Percentiles rank a stretch among this genome's conserved stretches.
Conservation (phyloP, 768 basidiomycete genomes). For the Holtermannia corniformis region DNA sequence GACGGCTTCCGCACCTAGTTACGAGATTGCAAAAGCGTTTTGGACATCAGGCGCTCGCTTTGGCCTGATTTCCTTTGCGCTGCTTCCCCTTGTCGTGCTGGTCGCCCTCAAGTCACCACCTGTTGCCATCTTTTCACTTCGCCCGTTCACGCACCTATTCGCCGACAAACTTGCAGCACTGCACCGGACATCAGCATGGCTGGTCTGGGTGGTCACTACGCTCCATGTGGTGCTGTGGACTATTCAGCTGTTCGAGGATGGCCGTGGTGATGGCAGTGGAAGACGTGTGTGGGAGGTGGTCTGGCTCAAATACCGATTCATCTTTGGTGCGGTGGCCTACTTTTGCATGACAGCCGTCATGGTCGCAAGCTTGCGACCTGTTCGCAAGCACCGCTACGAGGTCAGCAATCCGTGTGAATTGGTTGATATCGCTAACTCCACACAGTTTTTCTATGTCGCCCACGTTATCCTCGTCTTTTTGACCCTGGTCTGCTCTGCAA, state of each 20-base stretch:
- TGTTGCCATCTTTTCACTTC: slow-evolving; percentile 60
- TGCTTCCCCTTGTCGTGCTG: slow-evolving; percentile 60
- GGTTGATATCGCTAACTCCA: slow-evolving; percentile 48
- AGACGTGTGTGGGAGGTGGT: slow-evolving; percentile 45
- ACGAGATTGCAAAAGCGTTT: slow-evolving; percentile 57
- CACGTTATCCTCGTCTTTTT: slow-evolving; percentile 58
- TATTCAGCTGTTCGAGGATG: slow-evolving; percentile 54
- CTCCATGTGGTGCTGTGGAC: slow-evolving; percentile 62
- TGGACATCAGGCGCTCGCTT: slow-evolving; percentile 63
- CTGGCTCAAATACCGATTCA: slow-evolving; percentile 55
- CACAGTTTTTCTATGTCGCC: slow-evolving; percentile 56
- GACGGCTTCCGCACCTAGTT: slow-evolving; percentile 47
- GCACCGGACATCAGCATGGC: slow-evolving; percentile 61
- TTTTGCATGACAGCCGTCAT: slow-evolving; percentile 34
- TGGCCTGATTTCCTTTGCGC: slow-evolving; percentile 62
- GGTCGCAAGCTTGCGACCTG: slow-evolving; percentile 25
- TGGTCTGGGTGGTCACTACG: slow-evolving; percentile 57
- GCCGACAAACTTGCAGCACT: slow-evolving; percentile 66
- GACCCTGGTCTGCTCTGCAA: slow-evolving; percentile 53
- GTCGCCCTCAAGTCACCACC: slow-evolving; percentile 59
- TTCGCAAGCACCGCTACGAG: slow-evolving; percentile 39
- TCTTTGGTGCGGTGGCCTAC: slow-evolving; percentile 51
- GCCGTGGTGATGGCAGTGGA: slow-evolving; percentile 45
- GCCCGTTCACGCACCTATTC: slow-evolving; percentile 55
- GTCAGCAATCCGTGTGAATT: slow-evolving; percentile 5